Evolutionary conservation across 1,284 basidiomycete species (phyloP).

Genomic region (Ceratobasidium sp.): DNA sequence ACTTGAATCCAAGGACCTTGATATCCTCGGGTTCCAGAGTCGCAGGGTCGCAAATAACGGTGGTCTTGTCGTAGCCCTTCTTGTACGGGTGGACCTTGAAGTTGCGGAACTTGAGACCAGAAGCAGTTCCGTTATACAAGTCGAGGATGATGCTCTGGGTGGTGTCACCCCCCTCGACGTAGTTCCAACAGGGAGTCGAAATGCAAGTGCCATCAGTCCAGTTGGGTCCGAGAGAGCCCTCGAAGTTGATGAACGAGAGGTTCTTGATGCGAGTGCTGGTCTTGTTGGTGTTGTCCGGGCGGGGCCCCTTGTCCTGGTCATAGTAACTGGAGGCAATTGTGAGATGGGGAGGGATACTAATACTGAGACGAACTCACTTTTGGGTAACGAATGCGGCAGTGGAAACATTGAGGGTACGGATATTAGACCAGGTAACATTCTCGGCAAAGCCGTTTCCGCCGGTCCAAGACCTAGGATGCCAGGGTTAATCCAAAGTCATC

Average conservation of each 20-base stretch:
- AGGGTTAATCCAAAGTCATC: background rate
- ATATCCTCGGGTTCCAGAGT: conserved; percentile 50
- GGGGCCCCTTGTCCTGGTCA: conserved; percentile 41
- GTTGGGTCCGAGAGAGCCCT: conserved; percentile 53
- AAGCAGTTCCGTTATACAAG: conserved; percentile 43
- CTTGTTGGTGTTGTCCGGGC: conserved; percentile 49
- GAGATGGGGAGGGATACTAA: background rate
- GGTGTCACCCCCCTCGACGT: conserved; percentile 43
- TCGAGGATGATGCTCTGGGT: conserved; percentile 49
- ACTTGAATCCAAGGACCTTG: conserved; percentile 52
- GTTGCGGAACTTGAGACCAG: conserved; percentile 41
- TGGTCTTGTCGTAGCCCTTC: conserved; percentile 46
- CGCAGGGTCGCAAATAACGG: conserved; percentile 51
- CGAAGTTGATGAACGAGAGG: conserved; percentile 54
- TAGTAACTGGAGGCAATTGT: conserved; percentile 38
- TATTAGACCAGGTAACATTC: conserved; percentile 58
- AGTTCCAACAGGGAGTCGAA: conserved; percentile 49
- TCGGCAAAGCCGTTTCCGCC: conserved; percentile 56
- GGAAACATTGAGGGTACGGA: conserved; percentile 53
- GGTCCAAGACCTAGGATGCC: conserved; percentile 55
- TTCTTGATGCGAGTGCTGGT: conserved; percentile 52
- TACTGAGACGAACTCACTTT: conserved; percentile 49
- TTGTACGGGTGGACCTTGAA: conserved; percentile 50
- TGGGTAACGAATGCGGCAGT: conserved; percentile 58
- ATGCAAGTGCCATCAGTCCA: conserved; percentile 52